Evolutionary conservation across 2,329 filamentous ascomycete genomes (phyloP), one percentile per base, ranked within the genome.

Genomic region (Didymella arachidicola): DNA sequence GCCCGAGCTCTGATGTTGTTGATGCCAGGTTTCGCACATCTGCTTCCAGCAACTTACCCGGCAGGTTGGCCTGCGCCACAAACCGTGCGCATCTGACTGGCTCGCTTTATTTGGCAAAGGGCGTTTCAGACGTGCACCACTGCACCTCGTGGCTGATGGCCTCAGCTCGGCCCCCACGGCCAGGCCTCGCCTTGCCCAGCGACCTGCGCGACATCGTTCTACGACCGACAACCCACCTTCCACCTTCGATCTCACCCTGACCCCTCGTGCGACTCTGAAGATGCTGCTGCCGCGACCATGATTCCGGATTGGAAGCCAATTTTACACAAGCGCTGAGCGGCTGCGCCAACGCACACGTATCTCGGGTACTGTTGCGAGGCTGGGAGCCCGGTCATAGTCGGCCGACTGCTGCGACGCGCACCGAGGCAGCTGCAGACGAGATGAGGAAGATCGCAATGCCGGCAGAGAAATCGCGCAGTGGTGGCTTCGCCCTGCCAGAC

Each of bases 391-490:
- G 56, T 50, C 56, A 59, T 45, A 50, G 50, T 59, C 56, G 56
- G 56, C 56, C 41, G 45, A 46, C 45, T 59, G 56, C 56, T 54
- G 56, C 56, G 26, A 49, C 41, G 26, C 55, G 49, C 30, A 22
- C 49, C 38, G 25, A 41, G 11, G 26, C 39, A 11, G 45, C 45
- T 49, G 46, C 41, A 45, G 42, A 53, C 50, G 51, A 50, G 56
- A 59, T 59, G 56, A 60, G 49, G 58, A 57, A 53, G 44, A 56
- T 47, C 38, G 47, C 39, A 29, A 58, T 65, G 60, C 50, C 62
- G 48, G 67, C 68, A 65, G 66, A 72, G 30, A 70, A 63, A 54
- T 66, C 68, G 53, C 69, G 70, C 56, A 64, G 61, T 60, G 60
- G 62, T 62, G 59, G 63, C 56, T 66, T 58, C 46, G 53, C 61